Evolutionary conservation across 202 grass and related monocot species (phyloP), one percentile per base, ranked within the genome.

Genomic region (Alloteropsis angusta): DNA sequence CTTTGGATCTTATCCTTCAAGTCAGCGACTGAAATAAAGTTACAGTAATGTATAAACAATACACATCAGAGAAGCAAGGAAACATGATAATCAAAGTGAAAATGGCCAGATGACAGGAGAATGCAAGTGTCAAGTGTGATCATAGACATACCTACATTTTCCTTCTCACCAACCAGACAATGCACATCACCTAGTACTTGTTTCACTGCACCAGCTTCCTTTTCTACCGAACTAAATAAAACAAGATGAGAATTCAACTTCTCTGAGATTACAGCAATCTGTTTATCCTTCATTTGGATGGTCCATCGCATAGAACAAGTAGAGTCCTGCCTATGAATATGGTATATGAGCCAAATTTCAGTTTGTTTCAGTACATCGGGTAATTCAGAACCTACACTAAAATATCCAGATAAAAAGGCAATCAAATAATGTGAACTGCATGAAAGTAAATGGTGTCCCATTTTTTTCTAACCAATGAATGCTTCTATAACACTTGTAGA

Each of bases 221-320:
- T 97, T 80, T 83, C 83, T 75, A 88, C 68, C 1, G 87, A 90
- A 75, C 86, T 80, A 83, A 93, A 92, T 16, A 97, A 88, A 48
- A 72, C 75, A 61, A 88, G 23, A 83, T 97, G 94, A 11, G 85
- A 77, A 77, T 88, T 86, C 55, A 97, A 71, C 81, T 90, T 97
- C 43, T 93, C 94, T 38, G 86, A 90, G 54, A 93, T 84, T 30
- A 92, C 78, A 49, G 76, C 75, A 75, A 93, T 75, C 55, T 91
- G 84, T 80, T 82, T 93, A 53, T 97, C 94, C 83, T 87, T 92
- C 70, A 83, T 84, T 69, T 93, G 91, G 82, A 92, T 84, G 17
- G 68, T 86, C 79, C 82, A 88, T 78, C 90, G 86, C 72, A 97
- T 48, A 82, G 89, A 82, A 88, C 82, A 97, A 88, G 72, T 39